phyloP scores from a whole-genome alignment of 1,284 basidiomycete genomes.

The Exobasidium rhododendri region DNA sequence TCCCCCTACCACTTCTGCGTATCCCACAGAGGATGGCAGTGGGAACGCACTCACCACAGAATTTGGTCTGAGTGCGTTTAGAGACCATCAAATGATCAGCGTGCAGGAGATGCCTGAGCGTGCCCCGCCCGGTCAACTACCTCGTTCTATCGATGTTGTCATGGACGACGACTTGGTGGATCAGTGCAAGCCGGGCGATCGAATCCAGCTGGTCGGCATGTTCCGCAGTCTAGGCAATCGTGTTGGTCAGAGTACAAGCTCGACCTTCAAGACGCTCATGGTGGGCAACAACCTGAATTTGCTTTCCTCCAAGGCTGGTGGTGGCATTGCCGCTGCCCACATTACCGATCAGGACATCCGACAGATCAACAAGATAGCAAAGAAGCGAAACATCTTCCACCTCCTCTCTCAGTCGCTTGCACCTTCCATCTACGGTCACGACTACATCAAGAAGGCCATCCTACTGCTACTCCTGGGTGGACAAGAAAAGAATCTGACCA shows the following conservation, averaged over 20 bases:
- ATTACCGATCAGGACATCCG: conserved; percentile 94
- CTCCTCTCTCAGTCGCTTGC: conserved; percentile 92
- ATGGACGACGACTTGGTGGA: conserved; percentile 96
- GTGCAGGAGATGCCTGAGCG: conserved; percentile 99
- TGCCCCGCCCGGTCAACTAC: conserved; percentile 92
- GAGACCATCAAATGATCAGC: conserved; percentile 93
- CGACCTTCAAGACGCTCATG: conserved; percentile 83
- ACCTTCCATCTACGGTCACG: conserved; percentile 94
- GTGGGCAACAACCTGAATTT: conserved; percentile 94
- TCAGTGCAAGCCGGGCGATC: conserved; percentile 94
- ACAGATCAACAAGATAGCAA: conserved; percentile 86
- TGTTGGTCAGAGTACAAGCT: conserved; percentile 67
- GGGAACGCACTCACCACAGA: conserved; percentile 84
- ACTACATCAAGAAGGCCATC: conserved; percentile 92
- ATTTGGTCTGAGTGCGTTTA: conserved; percentile 85
- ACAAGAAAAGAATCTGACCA: conserved; percentile 93
- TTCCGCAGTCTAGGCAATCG: conserved; percentile 87
- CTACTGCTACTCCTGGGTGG: conserved; percentile 89
- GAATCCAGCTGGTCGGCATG: conserved; percentile 92
- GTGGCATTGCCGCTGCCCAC: conserved; percentile 88
- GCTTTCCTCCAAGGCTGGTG: conserved; percentile 92
- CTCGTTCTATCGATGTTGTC: conserved; percentile 90
- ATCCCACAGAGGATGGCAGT: conserved; percentile 86
- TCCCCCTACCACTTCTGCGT: conserved; percentile 53
- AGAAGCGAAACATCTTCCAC: conserved; percentile 74